Percentiles rank a stretch among this genome's conserved stretches.
Evolutionary conservation across 768 basidiomycete genomes (phyloP).

Genomic region (Leccinum truebloodii): DNA sequence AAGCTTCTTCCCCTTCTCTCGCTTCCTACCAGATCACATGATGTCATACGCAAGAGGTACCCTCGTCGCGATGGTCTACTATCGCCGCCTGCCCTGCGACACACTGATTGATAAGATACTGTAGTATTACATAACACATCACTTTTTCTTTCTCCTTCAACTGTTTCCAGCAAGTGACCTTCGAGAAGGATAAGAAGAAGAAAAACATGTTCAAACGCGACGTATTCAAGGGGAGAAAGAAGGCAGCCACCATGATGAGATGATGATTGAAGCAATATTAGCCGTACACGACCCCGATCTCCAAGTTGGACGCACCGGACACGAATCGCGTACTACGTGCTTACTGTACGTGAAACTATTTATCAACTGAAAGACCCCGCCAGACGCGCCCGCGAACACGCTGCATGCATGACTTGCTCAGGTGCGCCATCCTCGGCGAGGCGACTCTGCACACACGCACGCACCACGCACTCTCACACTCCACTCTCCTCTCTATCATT

Average conservation of each 20-base stretch:
- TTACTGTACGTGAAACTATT: neutral
- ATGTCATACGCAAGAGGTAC: neutral
- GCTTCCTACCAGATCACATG: neutral
- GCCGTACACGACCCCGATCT: neutral
- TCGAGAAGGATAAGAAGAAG: neutral
- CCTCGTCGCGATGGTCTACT: neutral
- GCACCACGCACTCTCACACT: neutral
- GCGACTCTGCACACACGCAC: neutral
- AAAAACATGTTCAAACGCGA: neutral
- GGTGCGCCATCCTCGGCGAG: neutral
- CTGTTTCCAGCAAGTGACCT: neutral
- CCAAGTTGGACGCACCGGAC: neutral
- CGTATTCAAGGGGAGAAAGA: neutral
- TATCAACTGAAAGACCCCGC: neutral
- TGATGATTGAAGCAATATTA: neutral
- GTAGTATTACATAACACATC: neutral
- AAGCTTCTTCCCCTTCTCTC: neutral
- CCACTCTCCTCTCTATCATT: neutral
- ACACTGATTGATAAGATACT: neutral
- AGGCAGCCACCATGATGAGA: neutral
- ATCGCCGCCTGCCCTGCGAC: neutral
- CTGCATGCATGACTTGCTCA: neutral
- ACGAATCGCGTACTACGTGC: neutral
- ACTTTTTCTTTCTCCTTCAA: neutral
- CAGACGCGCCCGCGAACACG: neutral